Evolutionary conservation across 1,284 basidiomycete species (phyloP), one percentile per base, ranked within the genome.

Genomic region (Grifola frondosa): DNA sequence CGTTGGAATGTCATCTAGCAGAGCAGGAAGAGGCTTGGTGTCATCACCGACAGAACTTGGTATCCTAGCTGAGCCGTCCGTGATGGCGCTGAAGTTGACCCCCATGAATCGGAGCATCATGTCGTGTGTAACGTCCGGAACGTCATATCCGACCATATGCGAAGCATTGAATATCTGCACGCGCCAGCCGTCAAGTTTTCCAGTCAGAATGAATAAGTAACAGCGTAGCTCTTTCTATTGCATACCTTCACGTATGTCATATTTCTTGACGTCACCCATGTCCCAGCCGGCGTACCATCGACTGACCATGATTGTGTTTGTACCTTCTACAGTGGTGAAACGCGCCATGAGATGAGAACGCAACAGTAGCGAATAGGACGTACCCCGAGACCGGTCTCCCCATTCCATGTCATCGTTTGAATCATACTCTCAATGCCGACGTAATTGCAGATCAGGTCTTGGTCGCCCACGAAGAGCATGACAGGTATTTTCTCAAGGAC

Each of bases 31-130:
- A 13, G 79, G 86, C 65, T 84, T 90, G 44, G 63, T 69, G 33
- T 81, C 73, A 25, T 73, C 71, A 10, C 91, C 94, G 16, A 96
- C 73, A 24, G 77, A 78, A 48, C 88, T 91, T 6, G 89, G 86
- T 42, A 90, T 80, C 59, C 71, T 65, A 28, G 86, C 79, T 25
- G 90, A 78, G 50, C 87, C 75, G 46, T 88, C 92, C 3, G 85
- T 74, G 32, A 97, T 77, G 4, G 80, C 77, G 22, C 84, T 78
- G 56, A 95, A 88, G 68, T 98, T 87, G 43, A 95, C 81, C 34
- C 80, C 84, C 83, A 97, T 90, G 70, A 97, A 97, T 12, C 94
- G 88, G 36, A 95, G 81, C 59, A 99, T 96, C 97, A 99, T 98
- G 66, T 99, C 96, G 65, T 98, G 94, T 4, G 92, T 76, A 23